These are phyloP conservation scores for Hsuehochloa calcarea DNA, from an alignment of 176 grass and related monocot species.

Conservation along the genomic window DNA sequence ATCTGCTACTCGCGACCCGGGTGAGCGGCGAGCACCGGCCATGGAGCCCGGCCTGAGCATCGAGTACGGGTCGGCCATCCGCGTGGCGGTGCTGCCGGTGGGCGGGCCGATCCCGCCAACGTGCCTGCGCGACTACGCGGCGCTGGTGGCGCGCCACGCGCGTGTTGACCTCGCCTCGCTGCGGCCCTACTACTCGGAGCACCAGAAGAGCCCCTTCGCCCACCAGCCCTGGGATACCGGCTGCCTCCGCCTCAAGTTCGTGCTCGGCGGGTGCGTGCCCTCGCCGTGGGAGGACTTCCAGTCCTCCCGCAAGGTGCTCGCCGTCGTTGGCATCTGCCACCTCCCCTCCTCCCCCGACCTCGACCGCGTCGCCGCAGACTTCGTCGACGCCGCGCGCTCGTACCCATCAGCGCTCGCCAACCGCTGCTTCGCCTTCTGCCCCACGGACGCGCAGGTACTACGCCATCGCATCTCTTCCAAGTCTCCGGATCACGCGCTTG, in stretches of 20 bases:
- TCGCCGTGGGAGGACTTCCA: conserved; percentile 99
- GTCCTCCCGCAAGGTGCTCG: conserved; percentile 93
- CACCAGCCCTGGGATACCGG: conserved; percentile 86
- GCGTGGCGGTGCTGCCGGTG: conserved; percentile 78
- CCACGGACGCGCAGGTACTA: conserved; percentile 67
- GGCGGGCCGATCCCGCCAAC: conserved; percentile 68
- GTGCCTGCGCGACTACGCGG: conserved; percentile 74
- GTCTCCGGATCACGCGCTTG: background rate
- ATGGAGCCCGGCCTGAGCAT: conserved; percentile 99
- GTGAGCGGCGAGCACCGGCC: conserved; percentile 11
- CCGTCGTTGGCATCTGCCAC: conserved; percentile 85
- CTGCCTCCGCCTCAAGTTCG: conserved; percentile 78
- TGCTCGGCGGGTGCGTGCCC: conserved; percentile 72
- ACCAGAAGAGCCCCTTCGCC: conserved; percentile 95
- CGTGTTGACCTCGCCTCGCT: conserved; percentile 77
- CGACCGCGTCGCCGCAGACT: conserved; percentile 58
- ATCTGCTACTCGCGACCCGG: conserved; percentile 30
- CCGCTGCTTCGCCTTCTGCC: conserved; percentile 92
- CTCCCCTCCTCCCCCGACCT: conserved; percentile 72
- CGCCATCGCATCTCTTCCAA: background rate
- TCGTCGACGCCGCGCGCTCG: conserved; percentile 49
- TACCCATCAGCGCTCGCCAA: conserved; percentile 67
- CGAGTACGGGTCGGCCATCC: conserved; percentile 80
- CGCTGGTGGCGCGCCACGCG: conserved; percentile 62
- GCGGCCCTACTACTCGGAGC: conserved; percentile 87